These are phyloP conservation scores for Lachnellula cervina DNA, from an alignment of 2,329 filamentous ascomycete species.

Conservation along the genomic window DNA sequence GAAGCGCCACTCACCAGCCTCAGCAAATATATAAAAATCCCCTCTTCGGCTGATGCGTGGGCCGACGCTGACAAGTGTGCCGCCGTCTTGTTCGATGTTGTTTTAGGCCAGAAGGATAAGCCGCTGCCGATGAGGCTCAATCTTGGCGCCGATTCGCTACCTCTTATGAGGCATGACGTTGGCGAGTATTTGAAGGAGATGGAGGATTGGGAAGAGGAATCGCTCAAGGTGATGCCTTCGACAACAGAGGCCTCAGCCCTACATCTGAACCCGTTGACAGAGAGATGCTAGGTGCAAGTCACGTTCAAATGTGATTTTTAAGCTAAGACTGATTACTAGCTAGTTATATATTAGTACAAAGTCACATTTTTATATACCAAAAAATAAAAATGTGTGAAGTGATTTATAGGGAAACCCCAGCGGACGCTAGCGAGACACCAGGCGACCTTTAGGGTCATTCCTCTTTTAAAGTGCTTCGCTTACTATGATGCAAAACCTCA, in stretches of 20 bases:
- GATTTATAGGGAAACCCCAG: no score
- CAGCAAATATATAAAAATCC: not conserved
- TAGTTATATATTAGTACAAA: no score
- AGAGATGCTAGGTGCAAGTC: no score
- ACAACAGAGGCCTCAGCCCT: not conserved
- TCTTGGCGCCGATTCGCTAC: not conserved
- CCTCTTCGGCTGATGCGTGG: not conserved
- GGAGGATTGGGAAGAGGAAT: slow-evolving; percentile 5
- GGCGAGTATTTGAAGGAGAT: not conserved
- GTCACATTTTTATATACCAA: no score
- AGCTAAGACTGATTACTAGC: no score
- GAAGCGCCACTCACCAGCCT: not conserved
- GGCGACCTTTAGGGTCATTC: no score
- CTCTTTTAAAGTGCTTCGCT: no score
- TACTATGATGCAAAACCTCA: no score
- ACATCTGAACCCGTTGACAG: no score
- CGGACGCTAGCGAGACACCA: no score
- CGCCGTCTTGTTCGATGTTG: not conserved
- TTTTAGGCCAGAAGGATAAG: slow-evolving; percentile 10
- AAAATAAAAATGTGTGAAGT: no score
- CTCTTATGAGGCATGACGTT: not conserved
- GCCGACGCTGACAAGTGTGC: not conserved
- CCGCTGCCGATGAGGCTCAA: not conserved
- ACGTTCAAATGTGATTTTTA: no score
- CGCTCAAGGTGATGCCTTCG: not conserved